Percentiles rank a stretch among this genome's conserved stretches.
Conservation (phyloP, 306 rosid genomes). For the Delonix regia region DNA sequence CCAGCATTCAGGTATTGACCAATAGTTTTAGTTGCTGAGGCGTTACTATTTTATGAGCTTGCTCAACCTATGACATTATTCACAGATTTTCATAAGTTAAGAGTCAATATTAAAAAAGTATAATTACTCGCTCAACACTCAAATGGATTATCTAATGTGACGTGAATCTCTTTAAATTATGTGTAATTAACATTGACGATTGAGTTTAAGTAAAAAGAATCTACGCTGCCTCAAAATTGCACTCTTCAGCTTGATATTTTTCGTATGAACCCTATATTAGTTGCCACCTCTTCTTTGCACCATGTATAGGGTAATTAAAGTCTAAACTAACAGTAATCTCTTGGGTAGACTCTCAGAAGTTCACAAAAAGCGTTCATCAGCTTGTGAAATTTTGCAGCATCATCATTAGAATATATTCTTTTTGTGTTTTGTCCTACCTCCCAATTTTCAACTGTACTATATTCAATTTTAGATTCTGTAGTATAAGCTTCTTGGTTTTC, state of each 20-base stretch:
- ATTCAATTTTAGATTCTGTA: neutral
- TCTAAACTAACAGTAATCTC: neutral
- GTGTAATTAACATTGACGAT: no score
- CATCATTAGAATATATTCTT: neutral
- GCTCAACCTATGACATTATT: neutral
- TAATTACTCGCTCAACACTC: no score
- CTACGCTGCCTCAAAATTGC: no score
- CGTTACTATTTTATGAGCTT: neutral
- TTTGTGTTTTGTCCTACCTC: neutral
- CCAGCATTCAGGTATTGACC: constrained; percentile 52
- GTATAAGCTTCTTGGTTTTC: neutral
- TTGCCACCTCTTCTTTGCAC: constrained; percentile 12
- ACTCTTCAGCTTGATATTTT: neutral
- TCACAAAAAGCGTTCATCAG: neutral
- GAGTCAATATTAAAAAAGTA: no score
- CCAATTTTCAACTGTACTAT: neutral
- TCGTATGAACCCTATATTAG: neutral
- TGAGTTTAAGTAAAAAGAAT: no score
- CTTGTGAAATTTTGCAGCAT: neutral
- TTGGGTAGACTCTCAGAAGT: no score
- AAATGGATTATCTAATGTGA: no score
- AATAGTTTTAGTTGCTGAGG: neutral
- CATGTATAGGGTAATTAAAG: neutral
- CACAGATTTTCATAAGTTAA: no score
- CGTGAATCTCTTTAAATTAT: no score